phyloP scores from a whole-genome alignment of 345 rosid species.

The Melaleuca alternifolia region DNA sequence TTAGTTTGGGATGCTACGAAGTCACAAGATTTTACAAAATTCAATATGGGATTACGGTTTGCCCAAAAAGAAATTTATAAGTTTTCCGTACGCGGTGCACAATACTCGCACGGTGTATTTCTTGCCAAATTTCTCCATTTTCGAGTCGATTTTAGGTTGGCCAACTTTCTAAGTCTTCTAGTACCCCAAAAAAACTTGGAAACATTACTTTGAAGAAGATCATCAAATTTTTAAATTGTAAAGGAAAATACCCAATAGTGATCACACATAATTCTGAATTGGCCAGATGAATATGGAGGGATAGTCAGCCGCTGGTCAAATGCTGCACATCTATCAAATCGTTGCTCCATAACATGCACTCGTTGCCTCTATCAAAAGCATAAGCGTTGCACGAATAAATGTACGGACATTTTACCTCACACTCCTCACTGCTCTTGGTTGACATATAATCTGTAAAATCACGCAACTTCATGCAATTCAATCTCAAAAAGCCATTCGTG shows the following conservation, averaged over 20 bases:
- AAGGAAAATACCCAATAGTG: background rate
- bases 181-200: no score
- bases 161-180: no score
- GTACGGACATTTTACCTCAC: conserved; percentile 14
- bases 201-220: background rate
- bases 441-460: conserved; percentile 14
- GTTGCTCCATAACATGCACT: conserved; percentile 56
- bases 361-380: conserved; percentile 27
- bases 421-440: background rate
- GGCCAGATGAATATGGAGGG: conserved; percentile 41
- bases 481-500: conserved; percentile 18
- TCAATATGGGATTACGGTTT: no score
- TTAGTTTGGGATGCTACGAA: no score
- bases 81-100: no score
- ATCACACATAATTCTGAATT: conserved; percentile 49
- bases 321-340: conserved; percentile 52
- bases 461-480: conserved; percentile 20
- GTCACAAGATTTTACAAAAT: no score
- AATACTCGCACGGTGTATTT: no score
- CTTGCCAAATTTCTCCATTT: no score
- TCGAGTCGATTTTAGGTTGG: no score
- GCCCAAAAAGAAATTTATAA: no score
- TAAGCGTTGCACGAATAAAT: conserved; percentile 65
- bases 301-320: conserved; percentile 18
- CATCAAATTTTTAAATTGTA: background rate